Evolutionary conservation across 2,329 filamentous ascomycete genomes (phyloP).

Genomic region (Penicillium sp.): DNA sequence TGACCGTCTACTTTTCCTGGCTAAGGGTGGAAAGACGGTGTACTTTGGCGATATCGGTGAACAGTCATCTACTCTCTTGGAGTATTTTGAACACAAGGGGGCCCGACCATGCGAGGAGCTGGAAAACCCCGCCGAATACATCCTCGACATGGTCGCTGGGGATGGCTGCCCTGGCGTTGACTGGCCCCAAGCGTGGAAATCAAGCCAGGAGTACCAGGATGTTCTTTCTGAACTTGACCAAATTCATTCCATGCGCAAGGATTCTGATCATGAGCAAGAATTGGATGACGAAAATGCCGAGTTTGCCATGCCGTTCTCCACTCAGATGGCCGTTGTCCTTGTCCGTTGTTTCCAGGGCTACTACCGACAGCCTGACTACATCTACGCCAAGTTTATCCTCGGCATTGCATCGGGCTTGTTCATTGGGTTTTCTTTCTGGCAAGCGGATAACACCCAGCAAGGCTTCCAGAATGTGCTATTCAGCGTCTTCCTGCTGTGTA

Average conservation of each 20-base stretch:
- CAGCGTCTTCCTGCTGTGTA: constrained; percentile 72
- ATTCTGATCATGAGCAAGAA: constrained; percentile 55
- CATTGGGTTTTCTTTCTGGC: constrained; percentile 78
- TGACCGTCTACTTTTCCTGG: constrained; percentile 61
- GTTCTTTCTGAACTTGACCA: constrained; percentile 61
- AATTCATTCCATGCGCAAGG: constrained; percentile 46
- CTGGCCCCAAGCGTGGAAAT: constrained; percentile 65
- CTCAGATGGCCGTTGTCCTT: constrained; percentile 67
- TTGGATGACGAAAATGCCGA: constrained; percentile 59
- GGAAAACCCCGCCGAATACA: constrained; percentile 75
- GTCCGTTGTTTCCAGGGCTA: constrained; percentile 80
- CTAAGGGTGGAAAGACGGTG: constrained; percentile 62
- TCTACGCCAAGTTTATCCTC: constrained; percentile 75
- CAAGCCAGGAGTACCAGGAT: constrained; percentile 55
- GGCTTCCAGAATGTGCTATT: constrained; percentile 85
- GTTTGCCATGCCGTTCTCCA: constrained; percentile 70
- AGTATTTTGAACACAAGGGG: constrained; percentile 66
- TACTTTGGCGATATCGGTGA: constrained; percentile 66
- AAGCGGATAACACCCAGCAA: constrained; percentile 68
- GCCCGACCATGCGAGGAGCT: constrained; percentile 58
- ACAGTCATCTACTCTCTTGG: constrained; percentile 56
- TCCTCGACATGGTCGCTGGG: constrained; percentile 61
- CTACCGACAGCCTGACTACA: constrained; percentile 82
- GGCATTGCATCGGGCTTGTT: constrained; percentile 66
- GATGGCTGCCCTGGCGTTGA: constrained; percentile 44